Conservation (phyloP, 2,329 filamentous ascomycete species). For the Colletotrichum sp. region DNA sequence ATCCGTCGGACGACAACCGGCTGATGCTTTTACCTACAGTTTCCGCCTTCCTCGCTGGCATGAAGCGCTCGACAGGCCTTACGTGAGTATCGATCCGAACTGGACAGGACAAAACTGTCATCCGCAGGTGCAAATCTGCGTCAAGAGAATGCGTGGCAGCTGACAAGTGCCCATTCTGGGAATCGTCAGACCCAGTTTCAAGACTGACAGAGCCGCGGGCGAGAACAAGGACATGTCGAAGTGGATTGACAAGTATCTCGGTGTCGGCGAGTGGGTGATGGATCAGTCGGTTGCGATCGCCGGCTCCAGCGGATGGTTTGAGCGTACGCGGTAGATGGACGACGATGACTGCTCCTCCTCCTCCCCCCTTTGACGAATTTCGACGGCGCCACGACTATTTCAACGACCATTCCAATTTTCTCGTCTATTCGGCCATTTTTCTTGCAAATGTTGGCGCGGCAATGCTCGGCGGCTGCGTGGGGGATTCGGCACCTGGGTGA, state of each 20-base stretch:
- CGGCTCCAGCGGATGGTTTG: conserved; percentile 87
- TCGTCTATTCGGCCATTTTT: background rate
- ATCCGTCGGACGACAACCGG: background rate
- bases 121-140: background rate
- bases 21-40: conserved; percentile 55
- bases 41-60: conserved; percentile 94
- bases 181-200: conserved; percentile 74
- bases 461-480: conserved; percentile 1
- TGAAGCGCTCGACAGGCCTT: conserved; percentile 96
- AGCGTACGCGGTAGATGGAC: conserved; percentile 73
- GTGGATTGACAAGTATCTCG: conserved; percentile 94
- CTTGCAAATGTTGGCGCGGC: background rate
- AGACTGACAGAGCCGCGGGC: conserved; percentile 79
- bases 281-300: conserved; percentile 94
- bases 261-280: conserved; percentile 97
- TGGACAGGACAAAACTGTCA: background rate
- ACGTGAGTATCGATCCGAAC: conserved; percentile 74
- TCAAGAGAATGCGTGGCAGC: conserved; percentile 25
- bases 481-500: background rate
- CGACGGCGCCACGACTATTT: background rate
- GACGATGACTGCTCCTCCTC: background rate
- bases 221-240: conserved; percentile 83
- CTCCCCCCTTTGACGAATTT: background rate
- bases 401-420: background rate
- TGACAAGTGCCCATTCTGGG: conserved; percentile 51